Percentiles rank a stretch among this genome's conserved stretches.
These are phyloP conservation scores for Senna tora DNA, from an alignment of 306 rosid species.

Conservation along the genomic window DNA sequence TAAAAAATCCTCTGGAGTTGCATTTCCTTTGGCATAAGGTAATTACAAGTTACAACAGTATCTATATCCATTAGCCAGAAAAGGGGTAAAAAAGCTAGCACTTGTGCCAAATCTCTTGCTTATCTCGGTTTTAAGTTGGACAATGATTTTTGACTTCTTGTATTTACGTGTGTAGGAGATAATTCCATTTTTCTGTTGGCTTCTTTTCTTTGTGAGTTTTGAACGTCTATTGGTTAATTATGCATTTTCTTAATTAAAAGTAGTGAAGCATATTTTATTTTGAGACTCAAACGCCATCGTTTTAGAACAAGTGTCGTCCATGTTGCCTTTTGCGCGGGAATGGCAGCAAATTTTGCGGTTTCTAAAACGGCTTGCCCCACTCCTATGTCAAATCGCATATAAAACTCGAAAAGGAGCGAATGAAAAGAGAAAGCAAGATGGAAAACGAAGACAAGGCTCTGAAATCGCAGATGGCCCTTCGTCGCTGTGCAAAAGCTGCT, in stretches of 20 bases:
- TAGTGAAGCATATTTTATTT: no score
- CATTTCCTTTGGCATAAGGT: no score
- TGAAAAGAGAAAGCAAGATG: conserved; percentile 22
- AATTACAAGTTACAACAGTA: no score
- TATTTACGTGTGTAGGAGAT: not conserved
- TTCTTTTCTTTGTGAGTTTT: not conserved
- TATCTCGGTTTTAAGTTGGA: not conserved
- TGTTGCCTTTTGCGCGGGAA: not conserved
- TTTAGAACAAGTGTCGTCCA: not conserved
- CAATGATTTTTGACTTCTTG: not conserved
- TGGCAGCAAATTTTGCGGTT: not conserved
- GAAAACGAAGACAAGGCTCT: conserved; percentile 40
- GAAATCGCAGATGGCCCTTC: conserved; percentile 36
- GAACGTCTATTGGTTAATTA: not conserved
- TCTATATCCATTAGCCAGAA: no score
- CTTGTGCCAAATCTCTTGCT: not conserved
- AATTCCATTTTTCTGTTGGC: not conserved
- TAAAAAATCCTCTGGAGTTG: no score
- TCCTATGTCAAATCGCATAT: not conserved
- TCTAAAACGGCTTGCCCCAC: not conserved
- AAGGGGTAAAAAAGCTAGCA: no score
- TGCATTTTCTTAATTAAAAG: not conserved
- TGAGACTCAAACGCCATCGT: not conserved
- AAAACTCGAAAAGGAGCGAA: not conserved
- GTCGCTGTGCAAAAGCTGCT: conserved; percentile 66